Evolutionary conservation across 345 rosid genomes (phyloP).

Genomic region (Syzygium grande): DNA sequence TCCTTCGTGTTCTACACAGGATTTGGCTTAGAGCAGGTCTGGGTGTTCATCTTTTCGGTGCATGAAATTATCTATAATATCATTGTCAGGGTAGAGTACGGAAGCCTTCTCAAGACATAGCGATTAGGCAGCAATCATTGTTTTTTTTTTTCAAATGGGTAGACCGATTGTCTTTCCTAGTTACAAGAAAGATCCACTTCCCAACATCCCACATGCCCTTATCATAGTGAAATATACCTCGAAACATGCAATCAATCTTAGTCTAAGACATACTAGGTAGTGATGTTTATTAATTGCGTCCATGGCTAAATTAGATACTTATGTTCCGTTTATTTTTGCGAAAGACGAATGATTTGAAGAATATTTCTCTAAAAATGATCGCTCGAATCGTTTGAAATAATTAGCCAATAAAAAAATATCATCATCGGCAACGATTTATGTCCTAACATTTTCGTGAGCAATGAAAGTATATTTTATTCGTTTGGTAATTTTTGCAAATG

Average conservation of each 20-base stretch:
- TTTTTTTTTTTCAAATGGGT: neutral
- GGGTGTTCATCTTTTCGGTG: neutral
- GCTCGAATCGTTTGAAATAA: neutral
- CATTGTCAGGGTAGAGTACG: neutral
- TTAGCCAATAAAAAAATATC: fast-evolving
- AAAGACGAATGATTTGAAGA: too few species aligned
- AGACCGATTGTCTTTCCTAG: neutral
- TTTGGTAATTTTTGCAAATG: neutral
- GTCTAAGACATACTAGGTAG: neutral
- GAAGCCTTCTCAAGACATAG: neutral
- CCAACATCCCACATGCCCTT: neutral
- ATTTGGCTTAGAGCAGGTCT: neutral
- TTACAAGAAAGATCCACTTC: neutral
- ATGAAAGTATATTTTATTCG: neutral
- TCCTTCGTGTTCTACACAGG: neutral
- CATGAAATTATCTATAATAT: neutral
- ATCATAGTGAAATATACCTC: neutral
- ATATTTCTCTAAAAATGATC: neutral
- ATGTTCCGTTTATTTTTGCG: neutral
- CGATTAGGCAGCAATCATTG: neutral
- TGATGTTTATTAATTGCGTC: neutral
- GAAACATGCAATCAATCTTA: neutral
- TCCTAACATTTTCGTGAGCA: fast-evolving
- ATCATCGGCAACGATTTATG: fast-evolving
- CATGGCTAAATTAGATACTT: neutral